Percentiles rank a stretch among this genome's conserved stretches.
Conservation (phyloP, 805 yeast species). For the Metschnikowia matae region DNA sequence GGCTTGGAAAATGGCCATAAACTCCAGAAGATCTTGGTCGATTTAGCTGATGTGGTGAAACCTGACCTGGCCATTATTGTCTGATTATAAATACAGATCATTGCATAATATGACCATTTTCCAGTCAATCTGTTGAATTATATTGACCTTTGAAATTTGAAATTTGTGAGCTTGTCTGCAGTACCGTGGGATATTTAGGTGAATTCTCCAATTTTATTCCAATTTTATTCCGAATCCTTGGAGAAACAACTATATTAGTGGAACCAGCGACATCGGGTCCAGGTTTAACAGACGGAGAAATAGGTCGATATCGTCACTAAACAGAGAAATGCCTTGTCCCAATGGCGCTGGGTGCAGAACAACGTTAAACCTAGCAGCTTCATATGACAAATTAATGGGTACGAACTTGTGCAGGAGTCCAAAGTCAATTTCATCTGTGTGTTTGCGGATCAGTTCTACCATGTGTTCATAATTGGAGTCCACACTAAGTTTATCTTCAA, state of each 20-base stretch:
- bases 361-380: constrained; percentile 17
- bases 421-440: constrained; percentile 20
- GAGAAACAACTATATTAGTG: background rate
- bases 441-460: constrained; percentile 17
- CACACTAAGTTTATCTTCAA: constrained; percentile 17
- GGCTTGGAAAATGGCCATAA: background rate
- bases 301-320: constrained; percentile 22
- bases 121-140: no score
- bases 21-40: background rate
- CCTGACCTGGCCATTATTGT: background rate
- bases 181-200: no score
- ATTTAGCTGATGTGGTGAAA: background rate
- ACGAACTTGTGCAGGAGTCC: constrained; percentile 22
- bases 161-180: no score
- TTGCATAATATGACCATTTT: no score
- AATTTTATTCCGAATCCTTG: no score
- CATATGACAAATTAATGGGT: constrained; percentile 24
- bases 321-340: constrained; percentile 5
- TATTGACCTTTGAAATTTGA: no score
- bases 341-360: constrained; percentile 5
- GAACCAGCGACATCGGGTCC: background rate
- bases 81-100: background rate
- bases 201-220: no score
- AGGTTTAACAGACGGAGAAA: constrained; percentile 20
- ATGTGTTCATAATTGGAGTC: constrained; percentile 18